Conservation (phyloP, 1,284 basidiomycete genomes). For the Grifola frondosa region DNA sequence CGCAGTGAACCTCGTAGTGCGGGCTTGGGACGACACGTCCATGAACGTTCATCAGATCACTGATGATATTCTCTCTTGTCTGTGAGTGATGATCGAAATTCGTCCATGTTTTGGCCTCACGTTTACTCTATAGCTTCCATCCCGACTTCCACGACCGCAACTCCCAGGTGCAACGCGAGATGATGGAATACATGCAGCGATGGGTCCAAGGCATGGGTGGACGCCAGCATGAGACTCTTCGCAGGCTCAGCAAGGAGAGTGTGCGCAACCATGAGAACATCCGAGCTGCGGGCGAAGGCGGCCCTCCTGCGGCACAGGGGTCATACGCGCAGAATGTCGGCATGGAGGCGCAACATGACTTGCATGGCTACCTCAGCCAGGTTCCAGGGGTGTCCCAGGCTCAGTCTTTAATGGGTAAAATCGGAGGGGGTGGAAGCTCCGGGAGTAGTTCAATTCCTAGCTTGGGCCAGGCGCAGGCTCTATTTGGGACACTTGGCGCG, state of each 20-base stretch:
- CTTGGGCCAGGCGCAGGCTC: conserved; percentile 13
- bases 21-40: conserved; percentile 80
- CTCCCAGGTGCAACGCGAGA: conserved; percentile 76
- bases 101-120: background rate
- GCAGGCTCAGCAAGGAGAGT: conserved; percentile 61
- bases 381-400: conserved; percentile 54
- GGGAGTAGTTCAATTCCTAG: conserved; percentile 8
- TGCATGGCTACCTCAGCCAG: conserved; percentile 46
- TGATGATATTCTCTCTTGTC: conserved; percentile 71
- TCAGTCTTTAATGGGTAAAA: conserved; percentile 36
- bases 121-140: conserved; percentile 60
- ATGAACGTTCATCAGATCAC: conserved; percentile 59
- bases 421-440: conserved; percentile 18
- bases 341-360: conserved; percentile 43
- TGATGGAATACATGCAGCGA: conserved; percentile 63
- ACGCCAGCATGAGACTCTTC: conserved; percentile 53
- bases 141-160: conserved; percentile 76
- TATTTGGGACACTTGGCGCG: conserved; percentile 10
- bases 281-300: conserved; percentile 58
- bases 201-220: conserved; percentile 62
- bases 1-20: conserved; percentile 63
- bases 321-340: conserved; percentile 48
- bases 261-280: conserved; percentile 77
- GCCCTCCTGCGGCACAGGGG: conserved; percentile 42
- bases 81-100: conserved; percentile 45